Evolutionary conservation across 2,329 filamentous ascomycete genomes (phyloP), one percentile per base, ranked within the genome.

Genomic region (Colletotrichum graminicola): DNA sequence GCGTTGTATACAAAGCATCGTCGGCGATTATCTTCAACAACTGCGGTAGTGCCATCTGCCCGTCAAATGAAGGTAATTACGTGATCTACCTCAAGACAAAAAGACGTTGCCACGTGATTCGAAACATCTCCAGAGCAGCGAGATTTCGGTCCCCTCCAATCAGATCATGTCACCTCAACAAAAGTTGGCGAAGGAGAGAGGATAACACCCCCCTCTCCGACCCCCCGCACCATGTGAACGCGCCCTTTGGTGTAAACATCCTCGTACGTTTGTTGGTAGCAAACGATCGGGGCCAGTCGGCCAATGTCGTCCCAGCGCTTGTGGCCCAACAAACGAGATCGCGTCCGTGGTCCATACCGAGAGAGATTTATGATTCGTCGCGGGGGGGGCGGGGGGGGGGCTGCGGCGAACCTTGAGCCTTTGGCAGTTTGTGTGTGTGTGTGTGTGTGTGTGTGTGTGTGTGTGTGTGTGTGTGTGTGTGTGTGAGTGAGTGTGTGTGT

Each of bases 271-370:
- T 43, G 41, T 21, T 21, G 18, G 41, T 43, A 32, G 23, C 36
- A 34, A 39, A 26, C 10, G 41, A 34, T 45, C 39, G 11, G 21
- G 10, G 10, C 23, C 26, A 29, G 49, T 3, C 36, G 32, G 16
- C 41, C 57, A 60, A 34, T 60, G 16, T 47, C 16, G 41, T 29
- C 39, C 41, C 39, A 11, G 26, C 57, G 41, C 18, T 60, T 60
- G 57, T 26, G 36, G 5, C n/a, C 21, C 18, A 3, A 2, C 2
- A 12, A 21, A 16, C 11, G 32, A 12, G 10, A 56, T 18, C n/a
- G 11, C 21, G n/a, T 12, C 54, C 18, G 26, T 16, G 32, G 12
- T 23, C 34, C 5, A 41, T 57, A 0, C 36, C 41, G 23, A 43
- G 41, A 14, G 10, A 34, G 39, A 14, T n/a, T 32, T 29, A 11